phyloP scores from a whole-genome alignment of 192 early-diverging fungal genomes.

The Podila clonocystis region DNA sequence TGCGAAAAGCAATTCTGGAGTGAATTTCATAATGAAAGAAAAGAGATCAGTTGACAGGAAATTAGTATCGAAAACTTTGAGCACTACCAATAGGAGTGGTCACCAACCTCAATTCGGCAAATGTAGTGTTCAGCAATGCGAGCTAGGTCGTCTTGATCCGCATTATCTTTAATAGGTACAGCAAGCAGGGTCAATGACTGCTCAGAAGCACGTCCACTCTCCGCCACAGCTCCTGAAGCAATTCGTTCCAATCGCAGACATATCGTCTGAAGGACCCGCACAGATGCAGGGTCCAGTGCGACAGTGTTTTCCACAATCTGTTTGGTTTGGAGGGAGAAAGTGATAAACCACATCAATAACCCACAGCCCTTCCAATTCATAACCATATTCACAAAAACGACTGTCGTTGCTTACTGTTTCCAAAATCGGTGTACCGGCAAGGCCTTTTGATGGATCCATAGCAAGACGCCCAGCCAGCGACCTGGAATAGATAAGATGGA shows the following conservation, averaged over 20 bases:
- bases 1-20: slow-evolving; percentile 70
- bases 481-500: slow-evolving; percentile 66
- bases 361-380: background rate
- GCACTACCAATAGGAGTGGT: background rate
- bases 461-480: slow-evolving; percentile 14
- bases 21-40: background rate
- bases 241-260: slow-evolving; percentile 70
- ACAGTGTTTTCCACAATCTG: slow-evolving; percentile 26
- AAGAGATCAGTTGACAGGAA: background rate
- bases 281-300: slow-evolving; percentile 55
- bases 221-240: slow-evolving; percentile 50
- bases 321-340: background rate
- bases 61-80: background rate
- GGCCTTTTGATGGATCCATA: slow-evolving; percentile 24
- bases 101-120: slow-evolving; percentile 67
- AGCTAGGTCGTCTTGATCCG: slow-evolving; percentile 63
- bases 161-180: slow-evolving; percentile 56
- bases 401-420: slow-evolving; percentile 20
- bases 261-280: slow-evolving; percentile 59
- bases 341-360: background rate
- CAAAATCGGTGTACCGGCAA: slow-evolving; percentile 7
- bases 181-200: slow-evolving; percentile 38
- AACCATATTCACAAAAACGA: background rate
- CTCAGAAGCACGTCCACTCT: slow-evolving; percentile 39
- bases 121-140: slow-evolving; percentile 63